These are phyloP conservation scores for Glycyrrhiza uralensis DNA, from an alignment of 306 rosid genomes.

Conservation along the genomic window DNA sequence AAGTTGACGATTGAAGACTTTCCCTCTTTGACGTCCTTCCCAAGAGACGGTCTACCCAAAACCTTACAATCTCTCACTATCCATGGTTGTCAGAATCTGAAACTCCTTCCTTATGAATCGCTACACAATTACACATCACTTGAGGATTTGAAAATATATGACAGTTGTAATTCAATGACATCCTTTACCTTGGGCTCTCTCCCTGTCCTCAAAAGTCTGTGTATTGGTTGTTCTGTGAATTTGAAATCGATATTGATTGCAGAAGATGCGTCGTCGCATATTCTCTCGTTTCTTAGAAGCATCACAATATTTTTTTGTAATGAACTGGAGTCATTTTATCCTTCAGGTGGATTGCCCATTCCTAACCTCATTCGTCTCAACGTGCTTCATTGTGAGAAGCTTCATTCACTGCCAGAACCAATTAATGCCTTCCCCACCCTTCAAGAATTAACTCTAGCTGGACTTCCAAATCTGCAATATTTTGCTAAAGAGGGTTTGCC, in stretches of 20 bases:
- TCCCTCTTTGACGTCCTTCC: not conserved
- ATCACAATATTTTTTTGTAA: rapidly evolving
- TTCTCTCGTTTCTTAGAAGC: not conserved
- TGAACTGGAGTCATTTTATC: not conserved
- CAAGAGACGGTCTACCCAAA: not conserved
- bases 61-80: not conserved
- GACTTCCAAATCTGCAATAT: not conserved
- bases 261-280: not conserved
- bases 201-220: not conserved
- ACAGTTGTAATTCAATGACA: not conserved
- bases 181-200: not conserved
- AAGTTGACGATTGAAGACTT: not conserved
- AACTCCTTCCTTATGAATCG: not conserved
- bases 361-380: not conserved
- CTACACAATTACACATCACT: not conserved
- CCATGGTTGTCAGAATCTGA: not conserved
- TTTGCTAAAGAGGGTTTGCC: not conserved
- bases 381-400: not conserved
- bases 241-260: not conserved
- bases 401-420: not conserved
- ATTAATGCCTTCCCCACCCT: not conserved
- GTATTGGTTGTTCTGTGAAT: not conserved
- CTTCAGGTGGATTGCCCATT: not conserved
- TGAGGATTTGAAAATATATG: not conserved
- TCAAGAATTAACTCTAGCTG: not conserved